phyloP scores from a whole-genome alignment of 768 basidiomycete genomes.

The Boletus tomentosulus region DNA sequence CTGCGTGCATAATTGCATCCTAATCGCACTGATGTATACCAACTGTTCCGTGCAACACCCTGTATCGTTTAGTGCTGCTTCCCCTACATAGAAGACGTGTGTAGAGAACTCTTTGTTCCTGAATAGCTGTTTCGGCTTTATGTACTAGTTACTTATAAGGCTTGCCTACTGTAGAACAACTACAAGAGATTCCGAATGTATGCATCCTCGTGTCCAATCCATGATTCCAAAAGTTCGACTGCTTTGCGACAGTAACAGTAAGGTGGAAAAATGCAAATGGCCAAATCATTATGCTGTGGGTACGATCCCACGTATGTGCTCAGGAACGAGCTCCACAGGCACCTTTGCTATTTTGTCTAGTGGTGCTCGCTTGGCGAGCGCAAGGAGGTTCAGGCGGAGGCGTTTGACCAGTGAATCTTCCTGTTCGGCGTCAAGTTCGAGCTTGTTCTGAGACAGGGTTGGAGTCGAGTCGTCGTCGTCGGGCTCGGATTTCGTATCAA shows the following conservation, averaged over 20 bases:
- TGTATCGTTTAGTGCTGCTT: slow-evolving; percentile 10
- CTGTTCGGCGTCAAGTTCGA: slow-evolving; percentile 7
- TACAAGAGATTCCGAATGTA: neutral
- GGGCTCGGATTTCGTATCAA: slow-evolving; percentile 13
- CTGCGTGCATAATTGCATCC: neutral
- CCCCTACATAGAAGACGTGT: slow-evolving; percentile 3
- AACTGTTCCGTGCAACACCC: neutral
- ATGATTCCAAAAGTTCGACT: slow-evolving; percentile 1
- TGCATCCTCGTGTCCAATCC: neutral
- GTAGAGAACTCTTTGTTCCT: neutral
- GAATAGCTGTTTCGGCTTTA: neutral
- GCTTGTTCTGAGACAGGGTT: neutral
- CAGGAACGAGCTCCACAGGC: slow-evolving; percentile 62
- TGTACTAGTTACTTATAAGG: slow-evolving; percentile 15
- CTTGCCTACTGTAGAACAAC: slow-evolving; percentile 12
- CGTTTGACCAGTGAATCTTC: slow-evolving; percentile 54
- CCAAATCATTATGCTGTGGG: slow-evolving; percentile 38
- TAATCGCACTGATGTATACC: slow-evolving; percentile 11
- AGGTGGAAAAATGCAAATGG: neutral
- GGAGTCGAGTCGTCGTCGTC: neutral
- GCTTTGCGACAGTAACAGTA: neutral
- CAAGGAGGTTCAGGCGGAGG: slow-evolving; percentile 69
- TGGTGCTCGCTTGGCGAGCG: slow-evolving; percentile 74
- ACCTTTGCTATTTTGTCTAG: slow-evolving; percentile 64
- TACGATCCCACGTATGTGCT: slow-evolving; percentile 58